A percentile compares a stretch with the other conserved stretches of the same genome.
phyloP scores from a whole-genome alignment of 176 grass and related monocot genomes.

The Cenchrus purpureus region DNA sequence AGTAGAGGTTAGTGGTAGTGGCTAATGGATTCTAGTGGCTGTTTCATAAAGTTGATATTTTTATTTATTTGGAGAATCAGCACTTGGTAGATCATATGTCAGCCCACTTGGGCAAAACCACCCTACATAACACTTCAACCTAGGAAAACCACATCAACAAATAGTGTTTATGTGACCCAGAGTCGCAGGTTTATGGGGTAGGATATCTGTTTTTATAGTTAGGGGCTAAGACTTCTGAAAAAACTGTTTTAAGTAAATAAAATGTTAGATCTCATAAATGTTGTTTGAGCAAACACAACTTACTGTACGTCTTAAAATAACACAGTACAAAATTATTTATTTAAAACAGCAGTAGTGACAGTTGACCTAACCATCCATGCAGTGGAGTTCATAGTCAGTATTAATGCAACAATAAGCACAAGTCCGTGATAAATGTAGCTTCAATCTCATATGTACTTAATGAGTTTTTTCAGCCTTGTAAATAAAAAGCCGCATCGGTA shows the following conservation, averaged over 20 bases:
- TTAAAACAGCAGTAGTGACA: background rate
- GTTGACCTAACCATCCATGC: background rate
- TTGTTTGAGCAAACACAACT: background rate
- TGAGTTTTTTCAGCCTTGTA: background rate
- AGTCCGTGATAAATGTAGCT: background rate
- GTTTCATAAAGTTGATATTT: background rate
- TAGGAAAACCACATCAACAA: background rate
- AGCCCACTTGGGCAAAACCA: background rate
- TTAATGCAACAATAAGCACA: constrained; percentile 7
- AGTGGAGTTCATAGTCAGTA: background rate
- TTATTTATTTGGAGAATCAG: background rate
- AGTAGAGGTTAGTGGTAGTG: background rate
- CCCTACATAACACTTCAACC: background rate
- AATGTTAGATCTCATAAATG: background rate
- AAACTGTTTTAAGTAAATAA: background rate
- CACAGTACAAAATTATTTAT: background rate
- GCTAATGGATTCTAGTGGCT: background rate
- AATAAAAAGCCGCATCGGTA: background rate
- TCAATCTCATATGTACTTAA: background rate
- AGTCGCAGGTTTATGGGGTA: background rate
- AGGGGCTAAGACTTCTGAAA: background rate
- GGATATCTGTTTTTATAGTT: background rate
- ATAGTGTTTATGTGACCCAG: background rate
- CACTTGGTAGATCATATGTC: background rate
- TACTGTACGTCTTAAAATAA: background rate